A percentile compares a stretch with the other conserved stretches of the same genome.
Evolutionary conservation across 2,329 filamentous ascomycete genomes (phyloP).

Genomic region (Ceratocystis albifundus): DNA sequence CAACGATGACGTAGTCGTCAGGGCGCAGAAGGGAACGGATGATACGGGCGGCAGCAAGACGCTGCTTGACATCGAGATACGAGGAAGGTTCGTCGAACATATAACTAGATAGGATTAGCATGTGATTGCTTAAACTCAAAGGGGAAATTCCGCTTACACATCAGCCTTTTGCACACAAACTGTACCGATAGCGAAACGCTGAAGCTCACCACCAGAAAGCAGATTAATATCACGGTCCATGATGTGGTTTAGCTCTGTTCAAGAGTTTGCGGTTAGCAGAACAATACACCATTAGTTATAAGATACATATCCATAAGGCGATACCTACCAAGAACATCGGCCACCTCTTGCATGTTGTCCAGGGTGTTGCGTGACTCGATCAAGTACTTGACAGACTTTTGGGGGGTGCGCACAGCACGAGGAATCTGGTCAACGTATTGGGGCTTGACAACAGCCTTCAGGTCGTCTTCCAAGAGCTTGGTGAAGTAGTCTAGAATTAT

Average conservation of each 20-base stretch:
- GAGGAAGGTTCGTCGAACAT: constrained; percentile 99
- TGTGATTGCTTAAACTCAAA: constrained; percentile 24
- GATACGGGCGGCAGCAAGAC: constrained; percentile 79
- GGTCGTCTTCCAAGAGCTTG: constrained; percentile 89
- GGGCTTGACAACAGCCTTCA: constrained; percentile 97
- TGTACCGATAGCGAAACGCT: constrained; percentile 92
- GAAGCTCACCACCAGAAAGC: constrained; percentile 93
- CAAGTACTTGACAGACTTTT: constrained; percentile 68
- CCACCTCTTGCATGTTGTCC: constrained; percentile 69
- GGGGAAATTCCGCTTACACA: constrained; percentile 36
- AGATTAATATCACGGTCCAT: constrained; percentile 81
- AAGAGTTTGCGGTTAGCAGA: constrained; percentile 26
- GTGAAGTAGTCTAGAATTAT: constrained; percentile 72
- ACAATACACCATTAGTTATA: not conserved
- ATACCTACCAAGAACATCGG: constrained; percentile 50
- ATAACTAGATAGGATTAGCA: constrained; percentile 41
- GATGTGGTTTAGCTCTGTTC: constrained; percentile 66
- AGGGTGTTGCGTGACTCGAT: constrained; percentile 66
- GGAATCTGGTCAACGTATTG: constrained; percentile 99
- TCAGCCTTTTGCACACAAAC: constrained; percentile 94
- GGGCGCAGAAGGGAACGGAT: constrained; percentile 83
- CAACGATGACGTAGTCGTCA: constrained; percentile 93
- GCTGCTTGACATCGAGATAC: constrained; percentile 98
- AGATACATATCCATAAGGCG: not conserved
- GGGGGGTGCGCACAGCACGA: constrained; percentile 70